Base-by-base conservation (phyloP, 768 basidiomycete genomes). In the Rhodotorula babjevae region DNA sequence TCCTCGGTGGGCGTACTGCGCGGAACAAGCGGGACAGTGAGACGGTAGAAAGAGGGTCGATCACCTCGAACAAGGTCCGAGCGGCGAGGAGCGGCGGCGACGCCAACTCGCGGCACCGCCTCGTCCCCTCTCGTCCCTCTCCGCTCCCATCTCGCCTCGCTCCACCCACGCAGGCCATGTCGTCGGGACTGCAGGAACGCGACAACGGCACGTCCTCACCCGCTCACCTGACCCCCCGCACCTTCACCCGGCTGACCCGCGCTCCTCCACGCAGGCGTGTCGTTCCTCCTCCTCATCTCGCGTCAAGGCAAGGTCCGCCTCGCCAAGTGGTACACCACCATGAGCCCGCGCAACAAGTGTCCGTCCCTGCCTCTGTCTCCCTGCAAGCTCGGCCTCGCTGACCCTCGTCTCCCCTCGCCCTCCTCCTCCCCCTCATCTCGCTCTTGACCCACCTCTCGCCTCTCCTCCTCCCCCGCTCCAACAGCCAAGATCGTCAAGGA, bases 251-350 rank as follows among this genome's bases (percentile, higher is more conserved):
- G 23, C 44, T 29, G 23, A 42, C 55, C 29, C 16, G 29, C 40
- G 6, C 29, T 23, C 90, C 91, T 89, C 90, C 29, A 3, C 18
- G 15, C 68, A 76, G 75, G 75, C 55, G 61, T 96, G 83, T 90
- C 89, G 84, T 97, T 95, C 84, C 86, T 98, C 77, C 86, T 98
- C 62, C 88, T 98, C 40, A 87, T 97, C 63, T 96, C 93, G 53
- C 87, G 93, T 68, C 94, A 97, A 88, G 94, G 94, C 76, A 95
- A 95, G 83, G 87, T 97, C 63, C 87, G 95, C 65, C 87, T 97
- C 50, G 88, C 93, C 44, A 98, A 98, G 85, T 98, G 95, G 95
- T 98, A 92, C 81, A 85, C 87, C 29, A 91, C 95, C 1, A 84
- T 93, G 81, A 84, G 90, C 44, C 84, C 88, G 31, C 92, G 93